Percentiles rank a stretch among this genome's conserved stretches.
Conservation (phyloP, 208 protist species). For the Trichomonas gallinae region DNA sequence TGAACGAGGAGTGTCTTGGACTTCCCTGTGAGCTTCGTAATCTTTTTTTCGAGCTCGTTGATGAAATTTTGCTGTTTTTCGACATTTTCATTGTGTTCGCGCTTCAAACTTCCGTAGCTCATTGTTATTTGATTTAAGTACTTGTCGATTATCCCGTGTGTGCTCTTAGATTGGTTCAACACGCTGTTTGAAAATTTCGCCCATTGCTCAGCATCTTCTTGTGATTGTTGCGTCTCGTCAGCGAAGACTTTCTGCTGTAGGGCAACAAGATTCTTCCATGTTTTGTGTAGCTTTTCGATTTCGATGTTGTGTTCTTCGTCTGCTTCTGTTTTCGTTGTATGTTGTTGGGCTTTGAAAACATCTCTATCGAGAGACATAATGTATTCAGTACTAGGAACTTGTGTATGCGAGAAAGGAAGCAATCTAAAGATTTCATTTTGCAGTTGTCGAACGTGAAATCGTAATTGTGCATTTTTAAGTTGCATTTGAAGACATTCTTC, state of each 20-base stretch:
- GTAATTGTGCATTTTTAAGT: neutral
- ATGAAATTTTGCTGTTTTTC: neutral
- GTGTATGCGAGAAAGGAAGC: neutral
- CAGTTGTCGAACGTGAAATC: neutral
- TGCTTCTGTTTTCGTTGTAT: neutral
- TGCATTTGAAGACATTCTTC: neutral
- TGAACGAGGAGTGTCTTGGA: neutral
- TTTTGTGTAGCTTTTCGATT: neutral
- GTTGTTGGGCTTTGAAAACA: neutral
- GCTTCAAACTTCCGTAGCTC: neutral
- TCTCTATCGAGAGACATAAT: neutral
- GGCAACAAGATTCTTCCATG: neutral
- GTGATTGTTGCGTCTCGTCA: neutral
- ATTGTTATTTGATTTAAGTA: neutral
- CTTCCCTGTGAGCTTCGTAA: neutral
- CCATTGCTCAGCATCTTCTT: neutral
- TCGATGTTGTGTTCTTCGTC: neutral
- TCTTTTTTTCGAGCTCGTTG: neutral
- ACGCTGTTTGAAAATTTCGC: neutral
- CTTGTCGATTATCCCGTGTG: neutral
- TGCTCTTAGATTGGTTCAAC: neutral
- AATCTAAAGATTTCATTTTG: slow-evolving; percentile 2
- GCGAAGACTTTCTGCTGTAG: neutral
- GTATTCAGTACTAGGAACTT: neutral
- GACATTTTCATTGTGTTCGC: neutral